phyloP scores from a whole-genome alignment of 805 yeast species.

The Kurtzmaniella cleridarum region DNA sequence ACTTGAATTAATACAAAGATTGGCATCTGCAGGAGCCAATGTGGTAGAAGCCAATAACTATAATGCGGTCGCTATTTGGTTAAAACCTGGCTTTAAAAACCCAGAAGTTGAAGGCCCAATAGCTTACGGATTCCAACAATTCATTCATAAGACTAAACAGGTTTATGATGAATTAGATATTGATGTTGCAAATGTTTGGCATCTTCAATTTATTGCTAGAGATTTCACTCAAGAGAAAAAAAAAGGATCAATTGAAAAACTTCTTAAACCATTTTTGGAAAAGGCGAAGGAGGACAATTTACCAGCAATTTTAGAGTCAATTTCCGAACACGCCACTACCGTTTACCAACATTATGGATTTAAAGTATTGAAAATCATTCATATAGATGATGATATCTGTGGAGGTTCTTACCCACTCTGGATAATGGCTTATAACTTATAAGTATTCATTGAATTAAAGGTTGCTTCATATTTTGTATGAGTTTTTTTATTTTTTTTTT shows the following conservation, averaged over 20 bases:
- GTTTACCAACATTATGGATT: conserved; percentile 7
- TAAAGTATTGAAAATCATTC: conserved; percentile 1
- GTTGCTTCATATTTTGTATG: background rate
- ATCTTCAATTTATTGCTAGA: conserved; percentile 7
- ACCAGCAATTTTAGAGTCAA: conserved; percentile 6
- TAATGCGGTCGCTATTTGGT: conserved; percentile 9
- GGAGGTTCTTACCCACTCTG: background rate
- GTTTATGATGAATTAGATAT: background rate
- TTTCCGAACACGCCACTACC: conserved; percentile 6
- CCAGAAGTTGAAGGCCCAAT: background rate
- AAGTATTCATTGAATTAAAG: background rate
- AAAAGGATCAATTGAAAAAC: conserved; percentile 5
- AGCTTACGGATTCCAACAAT: background rate
- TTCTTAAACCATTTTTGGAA: conserved; percentile 4
- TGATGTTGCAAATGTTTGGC: conserved; percentile 4
- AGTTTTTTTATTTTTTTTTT: background rate
- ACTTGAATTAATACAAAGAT: background rate
- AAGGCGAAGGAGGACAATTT: conserved; percentile 1
- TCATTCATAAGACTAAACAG: background rate
- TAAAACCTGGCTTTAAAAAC: conserved; percentile 5
- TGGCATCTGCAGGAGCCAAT: conserved; percentile 2
- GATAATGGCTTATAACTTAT: background rate
- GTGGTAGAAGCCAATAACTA: conserved; percentile 4
- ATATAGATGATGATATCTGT: conserved; percentile 1
- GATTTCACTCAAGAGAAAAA: conserved; percentile 2